phyloP scores from a whole-genome alignment of 768 basidiomycete species.

The Leccinum aurantiacum region DNA sequence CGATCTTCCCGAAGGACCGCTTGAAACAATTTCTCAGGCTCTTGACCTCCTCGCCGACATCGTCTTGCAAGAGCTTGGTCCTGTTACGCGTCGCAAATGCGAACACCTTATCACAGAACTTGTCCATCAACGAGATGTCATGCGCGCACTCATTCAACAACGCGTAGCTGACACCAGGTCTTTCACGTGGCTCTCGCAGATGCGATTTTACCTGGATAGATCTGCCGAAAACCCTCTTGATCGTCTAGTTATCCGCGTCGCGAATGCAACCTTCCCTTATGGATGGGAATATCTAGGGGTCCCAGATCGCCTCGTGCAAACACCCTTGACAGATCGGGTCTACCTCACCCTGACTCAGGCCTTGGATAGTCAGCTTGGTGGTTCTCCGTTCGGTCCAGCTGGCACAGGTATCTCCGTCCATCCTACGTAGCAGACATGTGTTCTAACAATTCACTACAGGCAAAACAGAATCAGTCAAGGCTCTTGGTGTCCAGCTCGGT shows the following conservation, averaged over 20 bases:
- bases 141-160: constrained; percentile 72
- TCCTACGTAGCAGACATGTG: not conserved
- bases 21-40: constrained; percentile 75
- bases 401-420: constrained; percentile 70
- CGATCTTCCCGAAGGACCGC: constrained; percentile 57
- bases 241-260: constrained; percentile 76
- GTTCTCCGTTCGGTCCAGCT: constrained; percentile 96
- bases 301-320: constrained; percentile 95
- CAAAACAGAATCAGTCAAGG: constrained; percentile 99
- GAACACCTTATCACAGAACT: constrained; percentile 99
- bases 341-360: constrained; percentile 97
- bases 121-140: constrained; percentile 96
- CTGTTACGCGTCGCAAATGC: constrained; percentile 95
- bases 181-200: constrained; percentile 95
- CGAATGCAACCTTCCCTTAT: constrained; percentile 92
- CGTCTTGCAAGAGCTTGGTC: constrained; percentile 83
- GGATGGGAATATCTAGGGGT: constrained; percentile 99
- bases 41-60: constrained; percentile 96
- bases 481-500: constrained; percentile 94
- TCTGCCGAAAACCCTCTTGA: constrained; percentile 74
- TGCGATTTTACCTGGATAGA: constrained; percentile 93
- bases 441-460: constrained; percentile 44
- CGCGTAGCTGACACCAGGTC: constrained; percentile 60
- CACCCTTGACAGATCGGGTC: constrained; percentile 94
- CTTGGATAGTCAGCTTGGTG: constrained; percentile 90